Base-by-base conservation (phyloP, 768 basidiomycete species). In the Amyloporia xantha region DNA sequence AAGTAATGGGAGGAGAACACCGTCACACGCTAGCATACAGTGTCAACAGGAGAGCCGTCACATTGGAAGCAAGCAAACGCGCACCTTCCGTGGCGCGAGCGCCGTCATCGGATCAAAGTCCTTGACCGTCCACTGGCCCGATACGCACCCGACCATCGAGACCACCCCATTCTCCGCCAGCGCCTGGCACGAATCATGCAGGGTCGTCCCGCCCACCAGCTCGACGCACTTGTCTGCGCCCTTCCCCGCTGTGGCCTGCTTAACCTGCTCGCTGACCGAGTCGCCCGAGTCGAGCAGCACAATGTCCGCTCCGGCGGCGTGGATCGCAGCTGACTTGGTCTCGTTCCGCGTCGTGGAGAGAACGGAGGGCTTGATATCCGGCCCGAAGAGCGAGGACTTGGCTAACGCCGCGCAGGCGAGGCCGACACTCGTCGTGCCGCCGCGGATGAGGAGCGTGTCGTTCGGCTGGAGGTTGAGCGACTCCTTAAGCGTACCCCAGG, bases 51-150 rank as follows among this genome's bases (percentile, higher is more conserved):
- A n/a, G n/a, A n/a, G n/a, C n/a, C n/a, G n/a, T n/a, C n/a, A n/a
- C n/a, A n/a, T n/a, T n/a, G n/a, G n/a, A n/a, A n/a, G n/a, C n/a
- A n/a, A n/a, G 4, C 28, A 35, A 15, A 6, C 27, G 25, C 44
- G 27, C 27, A 45, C 44, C 44, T 45, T 45, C 44, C 28, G 10
- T 4, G 44, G 44, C 15, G 6, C 5, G 3, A 45, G 33, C 30
- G 44, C 17, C 27, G 27, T 3, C 44, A 45, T 45, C 28, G 44
- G 44, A 21, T 45, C 30, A 20, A 45, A 45, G 5, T 45, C 44
- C 44, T 45, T 45, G 15, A 45, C 28, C 44, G 33, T 45, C 44
- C 44, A 45, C 33, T 45, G 28, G 27, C 44, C 44, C 44, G 44
- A 45, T 17, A 45, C 44, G 20, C 44, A 45, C 4, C 44, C 44